Evolutionary conservation across 495 filamentous ascomycete species (phyloP).

Genomic region (Neurospora cerealis): DNA sequence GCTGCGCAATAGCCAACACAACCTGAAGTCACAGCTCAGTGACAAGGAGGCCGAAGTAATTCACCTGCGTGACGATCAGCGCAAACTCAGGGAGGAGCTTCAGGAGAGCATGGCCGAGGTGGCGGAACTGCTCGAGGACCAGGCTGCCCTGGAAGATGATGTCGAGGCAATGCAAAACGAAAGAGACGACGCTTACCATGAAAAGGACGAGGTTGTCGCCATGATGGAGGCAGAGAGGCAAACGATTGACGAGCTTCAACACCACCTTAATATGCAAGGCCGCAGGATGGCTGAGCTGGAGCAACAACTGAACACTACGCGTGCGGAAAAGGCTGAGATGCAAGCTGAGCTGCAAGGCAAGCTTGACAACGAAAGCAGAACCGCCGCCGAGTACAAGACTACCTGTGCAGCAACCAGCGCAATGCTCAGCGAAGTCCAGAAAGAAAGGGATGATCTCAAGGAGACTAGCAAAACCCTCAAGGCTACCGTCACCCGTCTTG

Average conservation of each 20-base stretch:
- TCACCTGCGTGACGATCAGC: background rate
- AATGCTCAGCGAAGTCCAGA: constrained; percentile 30
- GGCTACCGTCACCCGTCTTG: constrained; percentile 19
- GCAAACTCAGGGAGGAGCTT: constrained; percentile 21
- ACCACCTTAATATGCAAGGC: constrained; percentile 28
- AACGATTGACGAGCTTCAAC: constrained; percentile 33
- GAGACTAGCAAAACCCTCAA: constrained; percentile 21
- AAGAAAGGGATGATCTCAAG: constrained; percentile 28
- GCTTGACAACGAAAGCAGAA: constrained; percentile 26
- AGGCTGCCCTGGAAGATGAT: constrained; percentile 2
- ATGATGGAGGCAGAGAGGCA: constrained; percentile 28
- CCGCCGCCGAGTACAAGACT: constrained; percentile 29
- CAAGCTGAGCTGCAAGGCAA: constrained; percentile 15
- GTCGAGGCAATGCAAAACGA: constrained; percentile 20
- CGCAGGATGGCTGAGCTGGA: constrained; percentile 25
- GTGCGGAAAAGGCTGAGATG: constrained; percentile 11
- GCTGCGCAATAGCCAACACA: constrained; percentile 21
- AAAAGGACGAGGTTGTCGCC: constrained; percentile 2
- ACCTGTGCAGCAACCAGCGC: constrained; percentile 27
- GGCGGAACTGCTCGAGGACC: constrained; percentile 7
- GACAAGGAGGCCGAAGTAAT: background rate
- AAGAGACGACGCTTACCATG: constrained; percentile 11
- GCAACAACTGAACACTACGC: constrained; percentile 18
- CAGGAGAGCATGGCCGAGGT: constrained; percentile 11
- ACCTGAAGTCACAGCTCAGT: constrained; percentile 12